Evolutionary conservation across 768 basidiomycete genomes (phyloP), one percentile per base, ranked within the genome.

Genomic region (Trametes cubensis): DNA sequence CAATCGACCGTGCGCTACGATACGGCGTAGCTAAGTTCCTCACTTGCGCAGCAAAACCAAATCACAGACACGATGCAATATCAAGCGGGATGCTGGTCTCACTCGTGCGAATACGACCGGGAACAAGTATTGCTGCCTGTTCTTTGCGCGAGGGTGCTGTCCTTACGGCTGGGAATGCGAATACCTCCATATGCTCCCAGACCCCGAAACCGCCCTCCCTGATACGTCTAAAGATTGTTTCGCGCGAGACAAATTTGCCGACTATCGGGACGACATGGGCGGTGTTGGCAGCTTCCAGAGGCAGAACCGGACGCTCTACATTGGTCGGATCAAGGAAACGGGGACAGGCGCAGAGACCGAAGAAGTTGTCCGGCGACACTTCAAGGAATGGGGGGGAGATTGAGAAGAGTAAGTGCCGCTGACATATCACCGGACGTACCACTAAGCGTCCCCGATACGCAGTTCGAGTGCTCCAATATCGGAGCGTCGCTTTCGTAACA

Each of bases 181-280:
- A 72, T 99, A 92, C 77, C 85, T 93, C 3, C 97, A 99, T 77
- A 83, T 83, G 44, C 84, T 99, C 20, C 97, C 96, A 0, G 85
- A 90, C 61, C 81, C 85, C 0, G 73, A 77, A 40, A 81, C 83
- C 58, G 78, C 83, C 11, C 78, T 96, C 13, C 92, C 95, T 0
- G 96, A 98, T 76, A 88, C 87, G 46, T 93, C 95, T 7, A 92
- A 96, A 73, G 97, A 99, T 74, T 96, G 94, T 72, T 99, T 99
- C 72, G 94, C 93, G 0, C 81, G 97, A 48, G 95, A 97, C 79
- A 98, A 98, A 77, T 97, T 98, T 74, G 79, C 95, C 0, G 95
- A 97, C 75, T 99, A 99, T 75, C 81, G 96, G 62, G 97, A 99
- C 73, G 97, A 99, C 73, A 98, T 99, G 97, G 97, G 97, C 68